These are phyloP conservation scores for Macadamia integrifolia DNA, from an alignment of 164 flowering plant species.

Conservation along the genomic window DNA sequence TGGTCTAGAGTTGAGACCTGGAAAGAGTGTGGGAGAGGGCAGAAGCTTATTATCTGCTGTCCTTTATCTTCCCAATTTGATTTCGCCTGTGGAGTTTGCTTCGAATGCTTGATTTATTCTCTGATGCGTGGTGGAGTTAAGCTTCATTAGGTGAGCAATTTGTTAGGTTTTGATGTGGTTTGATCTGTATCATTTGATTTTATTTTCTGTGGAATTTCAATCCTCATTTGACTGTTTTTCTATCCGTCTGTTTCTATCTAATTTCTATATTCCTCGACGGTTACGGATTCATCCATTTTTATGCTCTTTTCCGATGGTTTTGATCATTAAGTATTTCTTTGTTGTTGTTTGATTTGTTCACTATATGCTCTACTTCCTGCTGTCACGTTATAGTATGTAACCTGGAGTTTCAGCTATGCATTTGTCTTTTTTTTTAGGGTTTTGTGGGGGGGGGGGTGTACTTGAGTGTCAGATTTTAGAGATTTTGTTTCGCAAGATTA, in stretches of 20 bases:
- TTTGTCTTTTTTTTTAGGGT: too few species aligned
- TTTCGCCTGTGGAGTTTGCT: not conserved
- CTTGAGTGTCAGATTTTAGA: too few species aligned
- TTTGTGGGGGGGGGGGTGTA: too few species aligned
- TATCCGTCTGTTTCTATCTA: not conserved
- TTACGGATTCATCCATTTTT: not conserved
- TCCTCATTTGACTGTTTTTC: not conserved
- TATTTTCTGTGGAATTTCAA: too few species aligned
- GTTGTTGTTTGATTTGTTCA: too few species aligned
- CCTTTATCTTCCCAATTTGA: too few species aligned
- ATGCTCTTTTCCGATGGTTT: not conserved
- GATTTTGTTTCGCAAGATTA: not conserved
- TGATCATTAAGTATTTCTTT: not conserved
- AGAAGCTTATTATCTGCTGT: too few species aligned
- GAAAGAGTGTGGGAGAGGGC: too few species aligned
- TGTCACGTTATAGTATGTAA: not conserved
- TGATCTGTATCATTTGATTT: too few species aligned
- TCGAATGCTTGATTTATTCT: not conserved
- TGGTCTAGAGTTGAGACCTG: too few species aligned
- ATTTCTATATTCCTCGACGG: not conserved
- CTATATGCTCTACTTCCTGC: too few species aligned
- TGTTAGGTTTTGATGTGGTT: not conserved
- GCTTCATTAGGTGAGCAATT: not conserved
- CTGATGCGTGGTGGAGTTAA: not conserved
- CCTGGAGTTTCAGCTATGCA: not conserved